Base-by-base conservation (phyloP, 2,329 filamentous ascomycete genomes). In the Penicillium sp. region DNA sequence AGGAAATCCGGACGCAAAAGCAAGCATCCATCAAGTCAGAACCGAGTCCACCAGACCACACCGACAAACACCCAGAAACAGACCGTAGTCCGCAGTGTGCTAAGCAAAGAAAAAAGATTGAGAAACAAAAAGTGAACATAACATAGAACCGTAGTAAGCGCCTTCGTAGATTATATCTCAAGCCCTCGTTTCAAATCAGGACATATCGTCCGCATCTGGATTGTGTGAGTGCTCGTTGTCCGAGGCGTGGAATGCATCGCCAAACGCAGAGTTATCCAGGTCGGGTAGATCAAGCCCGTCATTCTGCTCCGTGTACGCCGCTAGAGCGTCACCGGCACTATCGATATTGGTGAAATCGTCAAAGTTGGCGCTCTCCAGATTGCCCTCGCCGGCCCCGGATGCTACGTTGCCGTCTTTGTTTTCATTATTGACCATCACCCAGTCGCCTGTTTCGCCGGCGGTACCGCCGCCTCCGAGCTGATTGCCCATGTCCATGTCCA, bases 221-320 rank as follows among this genome's bases (percentile, higher is more conserved):
- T 77, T 71, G 61, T 79, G 73, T n/a, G 68, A 74, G 62, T 75
- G 71, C 58, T 80, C 76, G 60, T 79, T 78, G 63, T 84, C 81
- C 51, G 82, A 82, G 16, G 80, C 81, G 65, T 93, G 90, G 76
- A 94, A 92, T 0, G 91, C 91, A 68, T 95, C 90, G 2, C 90
- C 91, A 78, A 95, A 95, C 1, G 90, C 91, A 38, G 89, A 92
- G 70, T 93, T 89, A 51, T 92, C 89, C 80, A 92, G 84, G 64
- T 89, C 89, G 8, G 84, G 85, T 45, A 83, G 73, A 65, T 83
- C 82, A 4, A 82, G 75, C 3, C 78, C 78, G 58, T 82, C 82
- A 54, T 85, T 82, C 14, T 85, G 84, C 16, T 84, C 84, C 45
- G 85, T 87, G 71, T 89, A 92, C 42, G 85, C 85, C 2, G 87